Evolutionary conservation across 306 rosid genomes (phyloP).

Genomic region (Vigna mungo): DNA sequence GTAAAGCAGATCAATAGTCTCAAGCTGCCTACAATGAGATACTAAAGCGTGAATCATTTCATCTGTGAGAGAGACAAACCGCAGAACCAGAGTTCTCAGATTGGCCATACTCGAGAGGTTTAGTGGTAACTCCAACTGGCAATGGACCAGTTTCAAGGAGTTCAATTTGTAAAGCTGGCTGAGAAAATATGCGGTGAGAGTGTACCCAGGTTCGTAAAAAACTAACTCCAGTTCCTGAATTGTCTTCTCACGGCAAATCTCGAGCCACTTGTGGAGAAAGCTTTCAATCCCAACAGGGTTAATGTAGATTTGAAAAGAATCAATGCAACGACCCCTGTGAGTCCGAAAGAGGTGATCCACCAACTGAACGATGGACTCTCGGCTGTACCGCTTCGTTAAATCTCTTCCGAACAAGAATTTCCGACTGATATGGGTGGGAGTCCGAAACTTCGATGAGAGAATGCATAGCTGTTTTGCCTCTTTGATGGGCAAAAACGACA

Average conservation of each 20-base stretch:
- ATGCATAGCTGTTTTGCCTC: not conserved
- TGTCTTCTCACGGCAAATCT: not conserved
- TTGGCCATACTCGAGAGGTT: not conserved
- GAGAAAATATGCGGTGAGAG: not conserved
- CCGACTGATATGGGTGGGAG: slow-evolving; percentile 18
- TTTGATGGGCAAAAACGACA: slow-evolving; percentile 48
- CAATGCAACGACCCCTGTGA: slow-evolving; percentile 22
- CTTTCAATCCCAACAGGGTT: not conserved
- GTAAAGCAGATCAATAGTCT: slow-evolving; percentile 18
- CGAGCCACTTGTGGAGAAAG: slow-evolving; percentile 35
- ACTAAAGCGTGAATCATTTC: slow-evolving; percentile 5
- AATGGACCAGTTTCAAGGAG: slow-evolving; percentile 18
- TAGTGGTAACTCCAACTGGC: not conserved
- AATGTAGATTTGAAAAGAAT: slow-evolving; percentile 27
- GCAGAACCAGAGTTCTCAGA: not conserved
- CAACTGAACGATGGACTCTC: not conserved
- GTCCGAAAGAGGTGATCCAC: slow-evolving; percentile 31
- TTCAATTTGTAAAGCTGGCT: not conserved
- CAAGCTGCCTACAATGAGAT: slow-evolving; percentile 10
- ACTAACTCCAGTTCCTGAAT: slow-evolving; percentile 41
- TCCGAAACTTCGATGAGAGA: not conserved
- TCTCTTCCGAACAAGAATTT: slow-evolving; percentile 37
- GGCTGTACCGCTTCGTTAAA: not conserved
- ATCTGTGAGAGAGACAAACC: not conserved
- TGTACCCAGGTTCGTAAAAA: not conserved